These are phyloP conservation scores for Graphilbum ipis-grandicollis DNA, from an alignment of 2,329 filamentous ascomycete genomes.

Conservation along the genomic window DNA sequence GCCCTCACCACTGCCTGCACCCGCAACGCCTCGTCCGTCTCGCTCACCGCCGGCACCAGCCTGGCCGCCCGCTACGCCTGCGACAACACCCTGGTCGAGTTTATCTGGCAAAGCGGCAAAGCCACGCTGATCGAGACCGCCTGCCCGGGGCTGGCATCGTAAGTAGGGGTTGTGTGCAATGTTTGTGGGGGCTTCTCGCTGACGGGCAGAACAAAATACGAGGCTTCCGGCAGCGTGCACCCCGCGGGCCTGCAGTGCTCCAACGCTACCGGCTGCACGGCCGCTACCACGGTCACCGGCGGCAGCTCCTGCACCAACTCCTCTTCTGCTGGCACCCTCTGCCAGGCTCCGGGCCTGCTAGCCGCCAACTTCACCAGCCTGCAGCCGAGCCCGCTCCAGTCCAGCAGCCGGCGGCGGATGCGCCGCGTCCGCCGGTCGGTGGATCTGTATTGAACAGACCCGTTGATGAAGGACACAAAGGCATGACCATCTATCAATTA, in stretches of 20 bases:
- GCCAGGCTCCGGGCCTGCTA: slow-evolving; percentile 1
- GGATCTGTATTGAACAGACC: not conserved
- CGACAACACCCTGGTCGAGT: slow-evolving; percentile 21
- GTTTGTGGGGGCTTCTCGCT: too few species aligned
- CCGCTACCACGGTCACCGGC: not conserved
- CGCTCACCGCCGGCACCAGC: slow-evolving; percentile 13
- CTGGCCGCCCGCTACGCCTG: slow-evolving; percentile 23
- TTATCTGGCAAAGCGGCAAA: slow-evolving; percentile 21
- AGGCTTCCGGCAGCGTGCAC: slow-evolving; percentile 6
- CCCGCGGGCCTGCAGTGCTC: slow-evolving; percentile 4
- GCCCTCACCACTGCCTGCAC: slow-evolving; percentile 22
- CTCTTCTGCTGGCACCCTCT: not conserved
- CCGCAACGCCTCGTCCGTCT: slow-evolving; percentile 23
- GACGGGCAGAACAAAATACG: slow-evolving; percentile 3
- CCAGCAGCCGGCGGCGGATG: not conserved
- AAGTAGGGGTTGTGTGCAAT: too few species aligned
- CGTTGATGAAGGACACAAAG: not conserved
- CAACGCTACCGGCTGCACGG: not conserved
- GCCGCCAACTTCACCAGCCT: slow-evolving; percentile 8
- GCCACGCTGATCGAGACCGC: slow-evolving; percentile 27
- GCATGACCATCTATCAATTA: too few species aligned
- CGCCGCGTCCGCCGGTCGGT: not conserved
- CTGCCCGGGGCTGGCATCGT: slow-evolving; percentile 17
- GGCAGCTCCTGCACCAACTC: not conserved
- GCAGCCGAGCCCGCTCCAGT: slow-evolving; percentile 7